A percentile compares a stretch with the other conserved stretches of the same genome.
These are phyloP conservation scores for Otatea glauca DNA, from an alignment of 176 grass and related monocot genomes.

Conservation along the genomic window DNA sequence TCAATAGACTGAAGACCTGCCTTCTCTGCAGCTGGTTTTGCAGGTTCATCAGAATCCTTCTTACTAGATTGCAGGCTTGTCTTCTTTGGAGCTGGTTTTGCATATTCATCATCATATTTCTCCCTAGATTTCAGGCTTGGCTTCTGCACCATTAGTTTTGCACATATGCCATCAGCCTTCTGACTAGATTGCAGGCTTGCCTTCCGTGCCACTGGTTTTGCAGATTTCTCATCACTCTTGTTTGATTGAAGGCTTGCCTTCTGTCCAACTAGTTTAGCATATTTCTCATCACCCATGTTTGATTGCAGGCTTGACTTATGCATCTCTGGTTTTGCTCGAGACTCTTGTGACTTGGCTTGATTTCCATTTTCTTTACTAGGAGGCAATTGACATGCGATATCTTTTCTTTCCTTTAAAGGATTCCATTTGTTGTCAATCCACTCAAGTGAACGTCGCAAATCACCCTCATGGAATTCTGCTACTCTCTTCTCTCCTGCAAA, in stretches of 20 bases:
- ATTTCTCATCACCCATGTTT: neutral
- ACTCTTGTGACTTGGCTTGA: neutral
- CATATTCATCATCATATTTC: neutral
- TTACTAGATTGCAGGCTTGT: neutral
- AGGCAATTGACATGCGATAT: constrained; percentile 39
- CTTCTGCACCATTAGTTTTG: neutral
- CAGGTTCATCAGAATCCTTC: neutral
- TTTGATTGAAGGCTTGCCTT: neutral
- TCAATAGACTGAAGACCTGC: neutral
- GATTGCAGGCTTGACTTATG: neutral
- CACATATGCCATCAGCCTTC: neutral
- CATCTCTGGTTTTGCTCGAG: neutral
- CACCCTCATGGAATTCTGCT: constrained; percentile 21
- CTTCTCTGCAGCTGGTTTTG: constrained; percentile 9
- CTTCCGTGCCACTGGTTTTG: neutral
- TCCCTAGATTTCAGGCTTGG: neutral
- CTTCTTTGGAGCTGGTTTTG: neutral
- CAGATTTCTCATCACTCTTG: neutral
- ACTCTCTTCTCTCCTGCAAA: constrained; percentile 55
- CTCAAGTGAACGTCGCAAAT: constrained; percentile 58
- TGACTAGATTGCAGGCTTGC: neutral
- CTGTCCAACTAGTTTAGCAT: neutral
- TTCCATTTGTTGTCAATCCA: constrained; percentile 60
- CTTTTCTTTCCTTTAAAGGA: constrained; percentile 40
- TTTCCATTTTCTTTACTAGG: neutral